These are phyloP conservation scores for maize (Zea mays) DNA, from an alignment of 176 grass and related monocot species.

Conservation along the genomic window Zm-B73-REFERENCE-NAM-5.0 NC_050104.1:51616001-51616500, in stretches of 20 bases:
- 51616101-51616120: constrained; percentile 56
- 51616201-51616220: constrained; percentile 19
- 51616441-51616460: constrained; percentile 98
- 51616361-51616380: constrained; percentile 1
- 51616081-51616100: constrained; percentile 94
- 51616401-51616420: constrained; percentile 28
- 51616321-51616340: constrained; percentile 71
- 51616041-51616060: constrained; percentile 16
- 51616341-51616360: constrained; percentile 33
- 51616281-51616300: constrained; percentile 93
- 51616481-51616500: constrained; percentile 86
- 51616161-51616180: constrained; percentile 16
- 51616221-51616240: background rate
- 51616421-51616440: constrained; percentile 23
- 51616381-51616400: constrained; percentile 1
- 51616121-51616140: constrained; percentile 56
- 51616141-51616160: constrained; percentile 44
- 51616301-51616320: constrained; percentile 88
- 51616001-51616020: constrained; percentile 9
- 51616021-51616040: constrained; percentile 30
- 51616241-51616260: constrained; percentile 68
- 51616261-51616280: constrained; percentile 57
- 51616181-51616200: background rate
- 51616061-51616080: constrained; percentile 84
- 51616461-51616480: constrained; percentile 76